phyloP scores from a whole-genome alignment of 352 stramenopile species.

The Bremia lactucae region DNA sequence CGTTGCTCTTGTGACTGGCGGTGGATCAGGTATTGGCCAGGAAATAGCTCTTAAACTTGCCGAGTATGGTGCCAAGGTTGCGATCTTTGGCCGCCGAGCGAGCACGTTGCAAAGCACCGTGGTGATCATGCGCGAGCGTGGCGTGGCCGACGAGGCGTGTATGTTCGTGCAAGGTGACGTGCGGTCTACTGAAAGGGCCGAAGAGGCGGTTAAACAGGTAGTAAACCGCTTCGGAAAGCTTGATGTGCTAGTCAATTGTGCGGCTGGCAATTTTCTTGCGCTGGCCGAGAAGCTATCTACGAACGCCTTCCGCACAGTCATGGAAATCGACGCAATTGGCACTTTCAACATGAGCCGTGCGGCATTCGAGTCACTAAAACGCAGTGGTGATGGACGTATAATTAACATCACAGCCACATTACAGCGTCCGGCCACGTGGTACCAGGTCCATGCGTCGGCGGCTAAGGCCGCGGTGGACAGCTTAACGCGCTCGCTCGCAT shows the following conservation, averaged over 20 bases:
- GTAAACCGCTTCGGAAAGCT: constrained; percentile 77
- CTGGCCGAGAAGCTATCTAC: constrained; percentile 80
- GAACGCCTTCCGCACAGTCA: constrained; percentile 92
- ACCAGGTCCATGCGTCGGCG: constrained; percentile 91
- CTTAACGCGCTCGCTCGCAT: constrained; percentile 87
- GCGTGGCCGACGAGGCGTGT: constrained; percentile 21
- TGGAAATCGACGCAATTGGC: constrained; percentile 93
- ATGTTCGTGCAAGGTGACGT: constrained; percentile 71
- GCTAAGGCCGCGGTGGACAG: constrained; percentile 93
- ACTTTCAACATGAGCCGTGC: constrained; percentile 94
- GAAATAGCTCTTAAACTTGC: constrained; percentile 88
- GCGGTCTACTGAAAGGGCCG: constrained; percentile 70
- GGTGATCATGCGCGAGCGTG: constrained; percentile 29
- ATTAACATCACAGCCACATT: constrained; percentile 95
- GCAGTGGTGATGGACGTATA: constrained; percentile 66
- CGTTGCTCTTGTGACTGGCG: constrained; percentile 89
- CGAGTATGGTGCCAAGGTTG: constrained; percentile 86
- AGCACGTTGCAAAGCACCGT: constrained; percentile 84
- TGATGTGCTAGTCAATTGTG: constrained; percentile 90
- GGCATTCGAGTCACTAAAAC: constrained; percentile 75
- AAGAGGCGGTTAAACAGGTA: constrained; percentile 63
- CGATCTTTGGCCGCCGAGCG: constrained; percentile 89
- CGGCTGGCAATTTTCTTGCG: constrained; percentile 91
- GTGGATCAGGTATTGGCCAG: constrained; percentile 90
- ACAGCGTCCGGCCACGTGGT: constrained; percentile 87